A percentile compares a stretch with the other conserved stretches of the same genome.
Evolutionary conservation across 169 alveolate species (phyloP).

Genomic region (Plasmodium coatneyi): DNA sequence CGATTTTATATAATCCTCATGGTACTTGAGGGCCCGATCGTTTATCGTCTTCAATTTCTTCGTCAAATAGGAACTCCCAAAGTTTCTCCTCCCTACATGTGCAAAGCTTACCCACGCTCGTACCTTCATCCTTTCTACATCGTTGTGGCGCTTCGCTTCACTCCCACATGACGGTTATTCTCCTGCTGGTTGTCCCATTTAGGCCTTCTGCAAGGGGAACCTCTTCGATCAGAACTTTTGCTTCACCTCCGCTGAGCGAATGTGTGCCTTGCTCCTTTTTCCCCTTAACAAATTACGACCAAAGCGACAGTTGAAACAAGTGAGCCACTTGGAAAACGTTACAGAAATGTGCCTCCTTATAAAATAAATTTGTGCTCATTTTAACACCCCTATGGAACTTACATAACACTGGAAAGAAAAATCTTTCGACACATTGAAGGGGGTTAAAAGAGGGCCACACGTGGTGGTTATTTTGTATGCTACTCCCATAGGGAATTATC

Average conservation of each 20-base stretch:
- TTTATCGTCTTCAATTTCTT: slow-evolving; percentile 63
- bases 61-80: slow-evolving; percentile 68
- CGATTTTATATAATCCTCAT: slow-evolving; percentile 65
- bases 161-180: neutral
- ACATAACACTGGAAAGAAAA: neutral
- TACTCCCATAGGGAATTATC: neutral
- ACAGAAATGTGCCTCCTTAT: neutral
- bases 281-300: neutral
- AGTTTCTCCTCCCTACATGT: slow-evolving; percentile 14
- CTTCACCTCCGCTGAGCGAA: neutral
- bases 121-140: neutral
- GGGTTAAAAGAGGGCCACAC: neutral
- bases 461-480: neutral
- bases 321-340: neutral
- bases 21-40: slow-evolving; percentile 67
- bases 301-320: neutral
- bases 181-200: neutral
- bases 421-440: neutral
- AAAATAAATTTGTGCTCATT: neutral
- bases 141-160: neutral
- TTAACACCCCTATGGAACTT: neutral
- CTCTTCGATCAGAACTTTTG: neutral
- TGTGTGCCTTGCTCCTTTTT: neutral
- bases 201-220: neutral
- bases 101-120: neutral